Evolutionary conservation across 1,284 basidiomycete species (phyloP).

Genomic region (Pascua guehoae): DNA sequence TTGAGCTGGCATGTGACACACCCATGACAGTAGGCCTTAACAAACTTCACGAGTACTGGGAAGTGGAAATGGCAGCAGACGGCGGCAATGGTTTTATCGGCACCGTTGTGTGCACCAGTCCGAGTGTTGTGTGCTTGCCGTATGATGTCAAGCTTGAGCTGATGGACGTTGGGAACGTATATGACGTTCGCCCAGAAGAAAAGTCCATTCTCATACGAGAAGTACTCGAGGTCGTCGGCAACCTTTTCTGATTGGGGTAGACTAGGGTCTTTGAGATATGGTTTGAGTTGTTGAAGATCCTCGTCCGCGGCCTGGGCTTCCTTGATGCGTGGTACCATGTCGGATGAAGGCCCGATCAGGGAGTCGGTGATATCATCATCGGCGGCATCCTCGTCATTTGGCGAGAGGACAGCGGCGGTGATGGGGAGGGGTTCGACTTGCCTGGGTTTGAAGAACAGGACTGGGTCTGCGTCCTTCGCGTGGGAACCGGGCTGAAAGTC

Average conservation of each 20-base stretch:
- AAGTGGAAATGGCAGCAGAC: slow-evolving; percentile 32
- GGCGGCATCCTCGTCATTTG: too few species aligned
- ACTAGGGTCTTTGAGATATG: background rate
- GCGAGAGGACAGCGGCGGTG: too few species aligned
- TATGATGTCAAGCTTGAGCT: slow-evolving; percentile 17
- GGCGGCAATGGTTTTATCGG: slow-evolving; percentile 40
- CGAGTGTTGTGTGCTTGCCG: slow-evolving; percentile 25
- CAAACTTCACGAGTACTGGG: slow-evolving; percentile 20
- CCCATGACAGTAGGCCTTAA: slow-evolving; percentile 27
- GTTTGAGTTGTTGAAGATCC: background rate
- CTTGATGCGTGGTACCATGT: background rate
- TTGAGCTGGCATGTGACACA: slow-evolving; percentile 52
- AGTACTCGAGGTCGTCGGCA: background rate
- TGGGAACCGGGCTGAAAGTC: slow-evolving; percentile 28
- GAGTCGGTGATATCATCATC: too few species aligned
- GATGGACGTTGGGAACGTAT: slow-evolving; percentile 5
- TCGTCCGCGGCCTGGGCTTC: background rate
- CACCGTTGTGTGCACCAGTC: slow-evolving; percentile 51
- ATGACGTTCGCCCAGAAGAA: background rate
- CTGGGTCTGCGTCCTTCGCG: background rate
- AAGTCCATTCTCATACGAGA: background rate
- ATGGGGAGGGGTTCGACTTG: background rate
- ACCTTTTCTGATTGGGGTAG: background rate
- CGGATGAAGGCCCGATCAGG: too few species aligned
- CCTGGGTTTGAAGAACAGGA: background rate